Evolutionary conservation across 2,329 filamentous ascomycete species (phyloP).

Genomic region (Trichophyton mentagrophytes): DNA sequence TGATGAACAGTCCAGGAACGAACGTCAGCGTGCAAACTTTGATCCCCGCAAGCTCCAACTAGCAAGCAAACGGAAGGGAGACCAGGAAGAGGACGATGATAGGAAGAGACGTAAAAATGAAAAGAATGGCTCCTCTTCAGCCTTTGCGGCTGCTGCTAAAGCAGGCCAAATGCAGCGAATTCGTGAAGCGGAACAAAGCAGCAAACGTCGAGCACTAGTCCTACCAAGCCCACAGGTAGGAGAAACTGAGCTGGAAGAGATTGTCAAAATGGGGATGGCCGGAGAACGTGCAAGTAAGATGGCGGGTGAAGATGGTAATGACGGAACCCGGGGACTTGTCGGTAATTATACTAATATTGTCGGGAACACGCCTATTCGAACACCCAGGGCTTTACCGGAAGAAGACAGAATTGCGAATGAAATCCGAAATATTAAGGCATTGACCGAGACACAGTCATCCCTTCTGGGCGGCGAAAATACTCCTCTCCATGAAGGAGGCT

Average conservation of each 20-base stretch:
- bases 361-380: constrained; percentile 74
- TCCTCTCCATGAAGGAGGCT: constrained; percentile 69
- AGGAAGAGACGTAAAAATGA: constrained; percentile 80
- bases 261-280: constrained; percentile 95
- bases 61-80: constrained; percentile 80
- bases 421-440: constrained; percentile 79
- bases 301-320: constrained; percentile 67
- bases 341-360: constrained; percentile 77
- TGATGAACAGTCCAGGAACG: constrained; percentile 70
- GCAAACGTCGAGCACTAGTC: constrained; percentile 72
- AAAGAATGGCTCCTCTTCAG: constrained; percentile 64
- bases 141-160: constrained; percentile 76
- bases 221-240: constrained; percentile 83
- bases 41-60: constrained; percentile 88
- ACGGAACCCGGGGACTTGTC: constrained; percentile 71
- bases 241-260: constrained; percentile 87
- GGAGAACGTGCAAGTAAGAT: constrained; percentile 71
- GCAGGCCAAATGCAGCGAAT: constrained; percentile 91
- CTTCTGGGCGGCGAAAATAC: constrained; percentile 90
- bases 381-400: constrained; percentile 77
- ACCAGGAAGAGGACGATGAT: constrained; percentile 67
- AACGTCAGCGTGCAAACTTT: constrained; percentile 69
- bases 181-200: constrained; percentile 90
- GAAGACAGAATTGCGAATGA: constrained; percentile 96
- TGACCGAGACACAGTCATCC: constrained; percentile 89